Evolutionary conservation across 2,329 filamentous ascomycete genomes (phyloP).

Genomic region (Periglandula ipomoeae): DNA sequence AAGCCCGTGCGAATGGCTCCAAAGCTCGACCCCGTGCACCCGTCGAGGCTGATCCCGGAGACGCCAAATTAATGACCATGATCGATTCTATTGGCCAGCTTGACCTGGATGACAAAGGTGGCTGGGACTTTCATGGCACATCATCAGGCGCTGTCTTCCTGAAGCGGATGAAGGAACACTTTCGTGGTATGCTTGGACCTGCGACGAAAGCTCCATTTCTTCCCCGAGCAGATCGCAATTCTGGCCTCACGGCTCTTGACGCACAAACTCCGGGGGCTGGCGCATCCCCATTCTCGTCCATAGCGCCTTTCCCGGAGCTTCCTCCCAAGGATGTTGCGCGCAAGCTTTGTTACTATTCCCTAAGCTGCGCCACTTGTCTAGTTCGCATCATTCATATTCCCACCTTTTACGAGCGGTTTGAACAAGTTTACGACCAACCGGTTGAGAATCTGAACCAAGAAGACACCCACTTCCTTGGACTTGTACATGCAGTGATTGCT

Average conservation of each 20-base stretch:
- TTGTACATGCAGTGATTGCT: constrained; percentile 62
- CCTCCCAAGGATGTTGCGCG: constrained; percentile 53
- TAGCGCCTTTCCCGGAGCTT: constrained; percentile 53
- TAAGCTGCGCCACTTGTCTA: constrained; percentile 49
- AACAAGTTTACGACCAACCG: constrained; percentile 66
- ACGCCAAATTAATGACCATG: constrained; percentile 83
- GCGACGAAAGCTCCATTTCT: constrained; percentile 52
- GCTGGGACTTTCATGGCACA: constrained; percentile 91
- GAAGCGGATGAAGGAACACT: constrained; percentile 76
- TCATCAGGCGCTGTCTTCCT: constrained; percentile 90
- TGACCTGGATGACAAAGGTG: constrained; percentile 81
- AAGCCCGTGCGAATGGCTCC: constrained; percentile 36
- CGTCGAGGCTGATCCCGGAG: constrained; percentile 38
- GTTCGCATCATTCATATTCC: constrained; percentile 71
- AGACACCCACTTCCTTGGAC: constrained; percentile 59
- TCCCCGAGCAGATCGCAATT: constrained; percentile 38
- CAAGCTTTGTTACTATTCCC: constrained; percentile 43
- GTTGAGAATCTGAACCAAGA: constrained; percentile 52
- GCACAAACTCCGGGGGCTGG: constrained; percentile 56
- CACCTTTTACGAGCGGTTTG: constrained; percentile 67
- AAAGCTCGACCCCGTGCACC: constrained; percentile 29
- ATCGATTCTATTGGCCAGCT: constrained; percentile 85
- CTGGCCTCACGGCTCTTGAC: constrained; percentile 51
- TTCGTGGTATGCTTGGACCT: constrained; percentile 65
- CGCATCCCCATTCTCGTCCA: constrained; percentile 47